A percentile compares a stretch with the other conserved stretches of the same genome.
Evolutionary conservation across 1,284 basidiomycete genomes (phyloP).

Genomic region (Fomitopsis schrenkii): DNA sequence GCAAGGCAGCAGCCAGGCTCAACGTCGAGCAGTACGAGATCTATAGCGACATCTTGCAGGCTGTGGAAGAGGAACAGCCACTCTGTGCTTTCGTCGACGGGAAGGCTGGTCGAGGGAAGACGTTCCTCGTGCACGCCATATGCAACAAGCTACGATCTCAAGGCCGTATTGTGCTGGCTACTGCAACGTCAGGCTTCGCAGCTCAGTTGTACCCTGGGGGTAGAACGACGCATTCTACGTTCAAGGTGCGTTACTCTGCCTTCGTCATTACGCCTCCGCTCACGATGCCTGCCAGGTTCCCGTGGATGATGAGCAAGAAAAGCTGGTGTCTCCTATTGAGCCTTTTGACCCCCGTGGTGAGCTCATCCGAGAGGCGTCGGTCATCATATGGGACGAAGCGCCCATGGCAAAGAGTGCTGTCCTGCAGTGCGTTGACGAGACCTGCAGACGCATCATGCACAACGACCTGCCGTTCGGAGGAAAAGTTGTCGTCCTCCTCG

Average conservation of each 20-base stretch:
- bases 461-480: conserved; percentile 32
- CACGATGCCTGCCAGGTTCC: conserved; percentile 23
- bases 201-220: conserved; percentile 36
- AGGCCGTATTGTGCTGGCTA: conserved; percentile 30
- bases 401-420: conserved; percentile 36
- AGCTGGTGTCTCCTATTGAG: conserved; percentile 27
- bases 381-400: conserved; percentile 36
- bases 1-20: conserved; percentile 16
- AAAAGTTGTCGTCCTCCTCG: conserved; percentile 31
- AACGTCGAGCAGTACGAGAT: conserved; percentile 28
- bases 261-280: neutral
- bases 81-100: conserved; percentile 33
- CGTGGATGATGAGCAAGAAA: conserved; percentile 30
- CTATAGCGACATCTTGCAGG: conserved; percentile 24
- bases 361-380: conserved; percentile 24
- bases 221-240: conserved; percentile 33
- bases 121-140: conserved; percentile 31
- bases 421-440: conserved; percentile 31
- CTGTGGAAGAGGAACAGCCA: conserved; percentile 15
- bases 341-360: conserved; percentile 24
- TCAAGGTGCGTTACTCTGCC: conserved; percentile 22
- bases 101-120: conserved; percentile 38
- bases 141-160: conserved; percentile 27
- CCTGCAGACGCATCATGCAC: conserved; percentile 22
- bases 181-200: conserved; percentile 35